Conservation (phyloP, 192 early-diverging fungal genomes). For the Coemansia aciculifera region DNA sequence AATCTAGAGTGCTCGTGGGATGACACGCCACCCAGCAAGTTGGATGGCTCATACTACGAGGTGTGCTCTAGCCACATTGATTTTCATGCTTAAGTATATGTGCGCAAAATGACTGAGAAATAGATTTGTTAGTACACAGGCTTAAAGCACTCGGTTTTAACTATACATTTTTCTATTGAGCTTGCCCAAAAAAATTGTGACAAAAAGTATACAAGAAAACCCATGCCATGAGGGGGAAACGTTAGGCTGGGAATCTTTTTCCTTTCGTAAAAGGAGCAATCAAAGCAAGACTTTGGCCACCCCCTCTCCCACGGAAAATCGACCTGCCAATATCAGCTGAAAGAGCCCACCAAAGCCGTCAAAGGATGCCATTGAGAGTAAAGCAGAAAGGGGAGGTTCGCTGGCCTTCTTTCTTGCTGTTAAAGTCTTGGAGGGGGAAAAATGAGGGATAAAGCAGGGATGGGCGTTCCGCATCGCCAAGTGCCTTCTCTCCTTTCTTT, state of each 20-base stretch:
- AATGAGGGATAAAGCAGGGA: not conserved
- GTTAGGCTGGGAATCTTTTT: too few relatives aligned
- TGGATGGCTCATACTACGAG: not conserved
- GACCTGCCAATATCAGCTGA: not conserved
- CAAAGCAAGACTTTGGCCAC: not conserved
- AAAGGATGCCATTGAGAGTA: not conserved
- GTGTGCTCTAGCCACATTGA: not conserved
- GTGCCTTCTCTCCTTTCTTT: conserved; percentile 12
- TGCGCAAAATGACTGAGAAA: not conserved
- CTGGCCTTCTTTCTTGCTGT: not conserved
- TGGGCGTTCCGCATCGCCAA: conserved; percentile 6
- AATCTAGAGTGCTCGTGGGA: not conserved
- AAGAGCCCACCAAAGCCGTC: not conserved
- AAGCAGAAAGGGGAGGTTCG: not conserved
- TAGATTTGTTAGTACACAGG: too few relatives aligned
- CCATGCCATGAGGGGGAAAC: too few relatives aligned
- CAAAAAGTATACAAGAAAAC: too few relatives aligned
- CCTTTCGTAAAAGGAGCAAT: not conserved
- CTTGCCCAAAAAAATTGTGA: too few relatives aligned
- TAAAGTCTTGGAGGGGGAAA: not conserved
- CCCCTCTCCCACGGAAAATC: not conserved
- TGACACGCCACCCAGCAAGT: not conserved
- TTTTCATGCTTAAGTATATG: not conserved
- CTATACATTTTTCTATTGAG: too few relatives aligned
- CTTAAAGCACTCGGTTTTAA: too few relatives aligned